Conservation (phyloP, 2,329 filamentous ascomycete genomes). For the Fusarium oligoseptatum region DNA sequence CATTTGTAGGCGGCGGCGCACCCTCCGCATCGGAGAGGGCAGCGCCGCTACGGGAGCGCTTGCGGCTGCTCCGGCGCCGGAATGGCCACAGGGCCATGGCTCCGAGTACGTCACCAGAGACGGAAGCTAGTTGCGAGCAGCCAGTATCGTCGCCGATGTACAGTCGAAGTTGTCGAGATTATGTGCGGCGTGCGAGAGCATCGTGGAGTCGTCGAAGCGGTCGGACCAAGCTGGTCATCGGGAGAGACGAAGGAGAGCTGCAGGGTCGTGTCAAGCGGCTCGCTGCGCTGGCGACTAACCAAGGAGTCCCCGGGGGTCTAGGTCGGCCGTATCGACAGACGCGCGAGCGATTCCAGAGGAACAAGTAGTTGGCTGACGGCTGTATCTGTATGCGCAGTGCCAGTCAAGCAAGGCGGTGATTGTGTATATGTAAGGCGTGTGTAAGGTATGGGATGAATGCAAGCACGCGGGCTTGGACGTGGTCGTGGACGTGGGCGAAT, state of each 20-base stretch:
- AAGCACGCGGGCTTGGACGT: conserved; percentile 42
- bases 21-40: conserved; percentile 67
- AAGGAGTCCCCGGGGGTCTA: conserved; percentile 22
- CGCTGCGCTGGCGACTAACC: conserved; percentile 38
- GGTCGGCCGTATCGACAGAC: conserved; percentile 30
- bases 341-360: conserved; percentile 16
- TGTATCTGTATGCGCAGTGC: conserved; percentile 29
- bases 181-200: conserved; percentile 47
- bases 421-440: conserved; percentile 40
- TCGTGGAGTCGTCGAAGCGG: conserved; percentile 45
- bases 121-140: conserved; percentile 39
- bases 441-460: conserved; percentile 35
- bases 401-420: conserved; percentile 37
- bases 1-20: conserved; percentile 52
- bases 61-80: conserved; percentile 78
- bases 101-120: conserved; percentile 38
- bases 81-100: conserved; percentile 88
- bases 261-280: conserved; percentile 43
- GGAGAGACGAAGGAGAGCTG: conserved; percentile 35
- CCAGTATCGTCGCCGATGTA: conserved; percentile 41
- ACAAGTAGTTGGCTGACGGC: conserved; percentile 19
- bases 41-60: conserved; percentile 65
- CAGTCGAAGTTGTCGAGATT: conserved; percentile 41
- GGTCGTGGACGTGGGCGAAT: conserved; percentile 35
- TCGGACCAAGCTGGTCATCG: conserved; percentile 46